Evolutionary conservation across 2,329 filamentous ascomycete genomes (phyloP).

Genomic region (Purpureocillium takamizusanense): DNA sequence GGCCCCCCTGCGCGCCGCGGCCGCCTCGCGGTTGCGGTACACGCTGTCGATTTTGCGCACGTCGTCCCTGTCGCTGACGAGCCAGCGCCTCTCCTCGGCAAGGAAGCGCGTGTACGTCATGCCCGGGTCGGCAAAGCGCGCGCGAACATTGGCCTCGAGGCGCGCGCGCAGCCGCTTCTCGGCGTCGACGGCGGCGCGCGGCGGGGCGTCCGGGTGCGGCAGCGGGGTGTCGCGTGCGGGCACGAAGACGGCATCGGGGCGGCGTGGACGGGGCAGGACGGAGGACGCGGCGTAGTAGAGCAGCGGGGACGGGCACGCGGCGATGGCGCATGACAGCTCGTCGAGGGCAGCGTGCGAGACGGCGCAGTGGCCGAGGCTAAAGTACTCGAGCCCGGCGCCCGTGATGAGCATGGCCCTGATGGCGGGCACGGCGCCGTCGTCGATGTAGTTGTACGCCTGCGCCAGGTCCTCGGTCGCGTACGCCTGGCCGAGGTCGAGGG

Average conservation of each 20-base stretch:
- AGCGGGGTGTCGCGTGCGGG: slow-evolving; percentile 17
- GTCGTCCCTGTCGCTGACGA: slow-evolving; percentile 27
- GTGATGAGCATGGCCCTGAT: slow-evolving; percentile 26
- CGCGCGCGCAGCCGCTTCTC: slow-evolving; percentile 20
- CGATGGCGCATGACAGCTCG: too few relatives aligned
- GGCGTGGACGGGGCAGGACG: slow-evolving; percentile 20
- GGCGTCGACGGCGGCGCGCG: slow-evolving; percentile 14
- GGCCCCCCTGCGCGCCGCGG: slow-evolving; percentile 22
- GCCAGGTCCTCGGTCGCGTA: slow-evolving; percentile 36
- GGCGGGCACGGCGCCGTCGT: slow-evolving; percentile 23
- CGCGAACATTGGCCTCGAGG: slow-evolving; percentile 20
- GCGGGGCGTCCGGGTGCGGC: slow-evolving; percentile 13
- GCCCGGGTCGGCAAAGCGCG: slow-evolving; percentile 16
- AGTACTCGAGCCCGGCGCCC: slow-evolving; percentile 24
- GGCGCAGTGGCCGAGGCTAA: slow-evolving; percentile 31
- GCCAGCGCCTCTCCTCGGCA: slow-evolving; percentile 28
- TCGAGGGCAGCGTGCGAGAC: slow-evolving; percentile 14
- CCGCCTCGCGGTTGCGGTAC: slow-evolving; percentile 31
- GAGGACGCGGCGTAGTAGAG: slow-evolving; percentile 27
- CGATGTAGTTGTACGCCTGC: slow-evolving; percentile 37
- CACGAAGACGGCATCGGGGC: slow-evolving; percentile 15
- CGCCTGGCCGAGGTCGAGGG: slow-evolving; percentile 34
- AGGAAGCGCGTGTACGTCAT: slow-evolving; percentile 18
- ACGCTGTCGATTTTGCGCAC: slow-evolving; percentile 34
- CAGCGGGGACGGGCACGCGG: slow-evolving; percentile 19